Evolutionary conservation across 1,284 basidiomycete species (phyloP).

Genomic region (Apiotrichum brassicae): DNA sequence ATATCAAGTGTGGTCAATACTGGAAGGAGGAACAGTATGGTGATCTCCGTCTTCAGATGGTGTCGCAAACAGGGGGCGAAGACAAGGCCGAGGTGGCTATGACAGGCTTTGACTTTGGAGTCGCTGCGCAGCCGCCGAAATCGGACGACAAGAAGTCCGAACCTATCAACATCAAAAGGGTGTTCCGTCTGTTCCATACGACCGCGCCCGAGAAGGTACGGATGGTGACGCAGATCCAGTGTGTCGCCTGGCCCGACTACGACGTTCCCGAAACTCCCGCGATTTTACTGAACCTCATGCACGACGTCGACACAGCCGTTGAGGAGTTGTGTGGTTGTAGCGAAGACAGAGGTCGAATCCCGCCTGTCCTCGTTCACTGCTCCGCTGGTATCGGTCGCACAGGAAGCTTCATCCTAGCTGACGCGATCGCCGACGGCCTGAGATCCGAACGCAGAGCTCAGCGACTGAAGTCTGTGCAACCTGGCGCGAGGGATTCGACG

Average conservation of each 20-base stretch:
- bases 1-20: conserved; percentile 86
- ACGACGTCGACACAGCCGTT: conserved; percentile 54
- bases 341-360: conserved; percentile 22
- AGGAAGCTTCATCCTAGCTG: conserved; percentile 82
- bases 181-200: conserved; percentile 61
- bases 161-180: conserved; percentile 55
- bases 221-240: conserved; percentile 66
- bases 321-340: conserved; percentile 51
- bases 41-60: conserved; percentile 57
- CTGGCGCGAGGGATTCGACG: too few relatives aligned
- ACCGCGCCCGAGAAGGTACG: conserved; percentile 58
- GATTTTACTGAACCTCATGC: conserved; percentile 64
- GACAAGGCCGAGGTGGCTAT: conserved; percentile 20
- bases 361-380: conserved; percentile 48
- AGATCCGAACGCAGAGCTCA: conserved; percentile 53
- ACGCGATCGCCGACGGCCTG: conserved; percentile 74
- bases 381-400: conserved; percentile 89
- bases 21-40: conserved; percentile 73
- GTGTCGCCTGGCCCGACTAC: conserved; percentile 87
- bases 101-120: conserved; percentile 46
- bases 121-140: conserved; percentile 12
- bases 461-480: too few relatives aligned
- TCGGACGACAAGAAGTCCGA: conserved; percentile 1
- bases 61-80: conserved; percentile 57
- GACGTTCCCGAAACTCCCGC: conserved; percentile 78